These are phyloP conservation scores for Metschnikowia picachoensis DNA, from an alignment of 805 yeast genomes.

Conservation along the genomic window DNA sequence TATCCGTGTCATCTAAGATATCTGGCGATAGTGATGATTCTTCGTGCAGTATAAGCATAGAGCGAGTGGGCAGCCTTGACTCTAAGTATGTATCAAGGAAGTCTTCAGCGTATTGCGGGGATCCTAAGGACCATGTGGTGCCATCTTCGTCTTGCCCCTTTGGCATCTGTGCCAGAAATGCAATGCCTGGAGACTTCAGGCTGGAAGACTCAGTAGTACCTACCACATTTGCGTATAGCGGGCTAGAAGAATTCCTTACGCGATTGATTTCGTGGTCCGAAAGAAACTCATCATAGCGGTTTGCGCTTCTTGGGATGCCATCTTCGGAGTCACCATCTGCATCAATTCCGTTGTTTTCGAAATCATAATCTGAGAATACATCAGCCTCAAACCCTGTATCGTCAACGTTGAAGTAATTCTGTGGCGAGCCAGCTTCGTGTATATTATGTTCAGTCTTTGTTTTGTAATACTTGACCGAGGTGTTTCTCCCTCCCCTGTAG, in stretches of 20 bases:
- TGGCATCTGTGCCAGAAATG: too few relatives aligned
- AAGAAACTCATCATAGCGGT: constrained; percentile 21
- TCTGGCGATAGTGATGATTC: too few relatives aligned
- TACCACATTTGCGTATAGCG: too few relatives aligned
- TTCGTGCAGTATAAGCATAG: too few relatives aligned
- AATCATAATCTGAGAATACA: constrained; percentile 37
- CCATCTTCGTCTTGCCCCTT: too few relatives aligned
- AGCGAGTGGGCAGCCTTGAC: constrained; percentile 3
- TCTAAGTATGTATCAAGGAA: constrained; percentile 18
- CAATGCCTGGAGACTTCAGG: too few relatives aligned
- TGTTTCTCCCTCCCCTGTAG: constrained; percentile 44
- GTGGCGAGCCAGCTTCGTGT: constrained; percentile 1
- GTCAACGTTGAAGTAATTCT: constrained; percentile 24
- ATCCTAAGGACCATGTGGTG: background rate
- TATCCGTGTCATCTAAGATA: too few relatives aligned
- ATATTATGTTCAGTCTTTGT: constrained; percentile 11
- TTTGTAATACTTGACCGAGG: constrained; percentile 52
- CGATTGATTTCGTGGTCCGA: constrained; percentile 3
- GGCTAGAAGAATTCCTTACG: too few relatives aligned
- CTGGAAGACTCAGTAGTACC: too few relatives aligned
- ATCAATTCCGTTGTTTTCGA: constrained; percentile 40
- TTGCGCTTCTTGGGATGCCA: constrained; percentile 9
- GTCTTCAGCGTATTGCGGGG: constrained; percentile 17
- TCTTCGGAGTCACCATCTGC: constrained; percentile 22
- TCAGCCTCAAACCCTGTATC: constrained; percentile 31